These are phyloP conservation scores for Hamamelis virginiana DNA, from an alignment of 164 flowering plant species.

Conservation along the genomic window DNA sequence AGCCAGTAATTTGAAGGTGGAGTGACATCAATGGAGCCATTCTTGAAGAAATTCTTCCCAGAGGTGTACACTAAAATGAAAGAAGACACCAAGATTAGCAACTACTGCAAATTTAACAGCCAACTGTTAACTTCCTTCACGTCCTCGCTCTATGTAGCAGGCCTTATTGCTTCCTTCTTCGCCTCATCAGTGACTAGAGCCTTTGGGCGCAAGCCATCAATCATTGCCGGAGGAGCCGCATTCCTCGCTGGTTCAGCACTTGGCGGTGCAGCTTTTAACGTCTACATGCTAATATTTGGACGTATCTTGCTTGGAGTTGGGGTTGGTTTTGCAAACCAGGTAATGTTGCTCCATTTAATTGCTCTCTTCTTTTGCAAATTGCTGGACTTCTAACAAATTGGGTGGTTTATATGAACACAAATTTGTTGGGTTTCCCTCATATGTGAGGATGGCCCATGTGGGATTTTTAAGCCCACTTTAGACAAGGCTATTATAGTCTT, in stretches of 20 bases:
- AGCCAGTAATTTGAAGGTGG: conserved; percentile 47
- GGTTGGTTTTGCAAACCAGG: conserved; percentile 81
- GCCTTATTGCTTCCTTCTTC: conserved; percentile 45
- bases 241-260: conserved; percentile 62
- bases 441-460: too few relatives aligned
- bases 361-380: neutral
- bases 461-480: too few relatives aligned
- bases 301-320: conserved; percentile 74
- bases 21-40: conserved; percentile 76
- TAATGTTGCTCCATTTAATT: conserved; percentile 13
- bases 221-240: conserved; percentile 49
- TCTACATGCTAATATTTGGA: conserved; percentile 59
- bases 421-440: too few relatives aligned
- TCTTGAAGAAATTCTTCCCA: conserved; percentile 66
- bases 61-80: conserved; percentile 47
- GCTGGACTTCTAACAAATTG: too few relatives aligned
- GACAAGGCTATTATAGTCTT: too few relatives aligned
- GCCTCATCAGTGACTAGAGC: conserved; percentile 47
- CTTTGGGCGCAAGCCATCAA: conserved; percentile 58
- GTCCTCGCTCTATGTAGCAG: conserved; percentile 66
- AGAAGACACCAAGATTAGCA: conserved; percentile 41
- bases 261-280: conserved; percentile 49
- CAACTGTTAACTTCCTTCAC: conserved; percentile 62
- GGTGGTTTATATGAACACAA: too few relatives aligned
- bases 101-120: conserved; percentile 71